A percentile compares a stretch with the other conserved stretches of the same genome.
Conservation (phyloP, 2,329 filamentous ascomycete species). For the Malbranchea zuffiana region DNA sequence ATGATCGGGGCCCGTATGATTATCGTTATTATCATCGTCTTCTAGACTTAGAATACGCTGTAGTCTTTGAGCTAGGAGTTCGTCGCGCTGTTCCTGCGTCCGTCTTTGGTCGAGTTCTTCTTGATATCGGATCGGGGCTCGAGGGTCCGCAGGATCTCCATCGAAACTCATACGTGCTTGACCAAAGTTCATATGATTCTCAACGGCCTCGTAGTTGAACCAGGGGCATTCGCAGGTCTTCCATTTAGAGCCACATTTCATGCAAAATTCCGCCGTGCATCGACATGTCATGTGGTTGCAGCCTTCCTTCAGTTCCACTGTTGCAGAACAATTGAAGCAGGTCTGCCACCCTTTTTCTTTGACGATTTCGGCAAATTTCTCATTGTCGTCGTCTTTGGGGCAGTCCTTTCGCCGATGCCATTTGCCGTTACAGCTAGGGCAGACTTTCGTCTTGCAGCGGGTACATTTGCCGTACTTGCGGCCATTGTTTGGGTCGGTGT, state of each 20-base stretch:
- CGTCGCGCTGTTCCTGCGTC: slow-evolving; percentile 41
- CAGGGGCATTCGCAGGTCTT: slow-evolving; percentile 72
- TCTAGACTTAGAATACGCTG: slow-evolving; percentile 23
- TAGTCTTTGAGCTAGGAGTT: slow-evolving; percentile 42
- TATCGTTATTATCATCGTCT: neutral
- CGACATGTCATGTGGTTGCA: slow-evolving; percentile 84
- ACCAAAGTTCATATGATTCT: slow-evolving; percentile 51
- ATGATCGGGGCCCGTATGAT: neutral
- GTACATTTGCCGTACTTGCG: slow-evolving; percentile 60
- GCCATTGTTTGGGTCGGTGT: slow-evolving; percentile 38
- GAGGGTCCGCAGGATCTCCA: slow-evolving; percentile 13
- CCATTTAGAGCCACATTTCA: slow-evolving; percentile 73
- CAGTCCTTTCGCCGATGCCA: slow-evolving; percentile 63
- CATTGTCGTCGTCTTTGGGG: slow-evolving; percentile 41
- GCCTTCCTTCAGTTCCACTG: slow-evolving; percentile 71
- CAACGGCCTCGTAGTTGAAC: slow-evolving; percentile 64
- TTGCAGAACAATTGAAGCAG: slow-evolving; percentile 64
- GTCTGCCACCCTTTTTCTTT: slow-evolving; percentile 64
- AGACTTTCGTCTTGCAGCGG: slow-evolving; percentile 63
- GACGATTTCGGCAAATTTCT: slow-evolving; percentile 48
- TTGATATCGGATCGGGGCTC: slow-evolving; percentile 31
- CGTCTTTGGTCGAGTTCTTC: slow-evolving; percentile 40
- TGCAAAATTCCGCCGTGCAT: slow-evolving; percentile 77
- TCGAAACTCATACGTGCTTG: slow-evolving; percentile 11
- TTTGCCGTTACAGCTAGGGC: slow-evolving; percentile 59